Conservation (phyloP, 192 early-diverging fungal genomes). For the Coemansia sp. region DNA sequence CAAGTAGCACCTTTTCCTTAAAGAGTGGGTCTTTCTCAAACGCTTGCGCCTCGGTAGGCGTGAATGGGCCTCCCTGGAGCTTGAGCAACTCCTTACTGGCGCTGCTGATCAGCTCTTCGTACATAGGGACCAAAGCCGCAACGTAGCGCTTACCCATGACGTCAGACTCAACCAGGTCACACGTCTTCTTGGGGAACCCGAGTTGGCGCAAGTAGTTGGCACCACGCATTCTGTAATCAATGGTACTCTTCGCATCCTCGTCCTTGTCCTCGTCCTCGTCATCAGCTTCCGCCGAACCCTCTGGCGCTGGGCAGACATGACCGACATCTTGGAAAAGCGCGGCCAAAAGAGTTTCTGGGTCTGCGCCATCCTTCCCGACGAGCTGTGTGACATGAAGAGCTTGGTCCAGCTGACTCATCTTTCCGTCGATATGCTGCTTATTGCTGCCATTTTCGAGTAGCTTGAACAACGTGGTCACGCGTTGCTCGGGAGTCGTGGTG, state of each 20-base stretch:
- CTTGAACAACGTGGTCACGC: constrained; percentile 47
- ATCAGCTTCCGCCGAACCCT: too few relatives aligned
- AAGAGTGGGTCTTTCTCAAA: constrained; percentile 59
- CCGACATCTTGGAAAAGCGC: constrained; percentile 33
- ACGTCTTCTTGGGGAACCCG: constrained; percentile 59
- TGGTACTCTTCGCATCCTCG: too few relatives aligned
- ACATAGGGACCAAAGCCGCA: constrained; percentile 46
- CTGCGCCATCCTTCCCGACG: constrained; percentile 46
- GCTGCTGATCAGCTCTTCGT: constrained; percentile 39
- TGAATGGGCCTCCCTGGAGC: constrained; percentile 59
- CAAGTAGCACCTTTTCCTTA: constrained; percentile 56
- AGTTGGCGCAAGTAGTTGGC: constrained; percentile 49
- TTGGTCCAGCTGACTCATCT: constrained; percentile 60
- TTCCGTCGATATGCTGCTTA: constrained; percentile 58
- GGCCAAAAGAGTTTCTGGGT: constrained; percentile 56
- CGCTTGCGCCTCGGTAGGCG: constrained; percentile 40
- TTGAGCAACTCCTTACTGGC: constrained; percentile 60
- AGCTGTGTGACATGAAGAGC: constrained; percentile 56
- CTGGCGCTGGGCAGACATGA: too few relatives aligned
- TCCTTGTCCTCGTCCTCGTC: too few relatives aligned
- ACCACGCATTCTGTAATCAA: too few relatives aligned
- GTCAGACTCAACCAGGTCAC: constrained; percentile 57
- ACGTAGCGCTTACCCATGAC: constrained; percentile 58
- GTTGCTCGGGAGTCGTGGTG: background rate
- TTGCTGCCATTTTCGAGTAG: constrained; percentile 55